phyloP scores from a whole-genome alignment of 2,329 filamentous ascomycete genomes.

The Penicillium sp. region DNA sequence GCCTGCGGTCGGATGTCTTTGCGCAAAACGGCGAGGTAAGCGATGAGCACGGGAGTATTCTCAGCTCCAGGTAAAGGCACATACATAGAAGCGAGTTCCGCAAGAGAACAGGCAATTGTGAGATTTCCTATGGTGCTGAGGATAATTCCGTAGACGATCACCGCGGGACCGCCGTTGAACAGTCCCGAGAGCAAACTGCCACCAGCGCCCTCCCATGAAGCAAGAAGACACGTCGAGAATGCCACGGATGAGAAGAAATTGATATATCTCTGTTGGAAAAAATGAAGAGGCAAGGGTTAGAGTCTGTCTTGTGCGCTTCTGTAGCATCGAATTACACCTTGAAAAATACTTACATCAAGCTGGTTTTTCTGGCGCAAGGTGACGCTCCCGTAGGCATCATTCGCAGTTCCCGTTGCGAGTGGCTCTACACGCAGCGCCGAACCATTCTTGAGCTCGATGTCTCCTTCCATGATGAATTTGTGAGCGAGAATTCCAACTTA shows the following conservation, averaged over 20 bases:
- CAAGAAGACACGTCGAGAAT: constrained; percentile 34
- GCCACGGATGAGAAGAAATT: constrained; percentile 33
- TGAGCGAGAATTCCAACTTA: not conserved
- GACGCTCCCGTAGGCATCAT: constrained; percentile 5
- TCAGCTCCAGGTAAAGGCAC: not conserved
- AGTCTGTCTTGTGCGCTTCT: not conserved
- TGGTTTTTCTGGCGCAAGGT: constrained; percentile 8
- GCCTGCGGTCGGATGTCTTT: constrained; percentile 19
- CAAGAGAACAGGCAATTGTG: constrained; percentile 31
- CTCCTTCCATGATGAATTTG: constrained; percentile 7
- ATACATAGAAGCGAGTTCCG: constrained; percentile 36
- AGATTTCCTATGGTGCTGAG: constrained; percentile 30
- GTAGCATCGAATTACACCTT: not conserved
- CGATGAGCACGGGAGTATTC: not conserved
- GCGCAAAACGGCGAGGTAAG: not conserved
- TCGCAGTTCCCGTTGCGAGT: constrained; percentile 1
- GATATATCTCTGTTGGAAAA: constrained; percentile 17
- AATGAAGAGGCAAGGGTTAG: not conserved
- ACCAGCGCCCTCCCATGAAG: constrained; percentile 34
- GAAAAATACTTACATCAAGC: constrained; percentile 4
- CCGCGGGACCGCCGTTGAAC: constrained; percentile 30
- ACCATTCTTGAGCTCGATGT: constrained; percentile 8
- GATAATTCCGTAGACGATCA: constrained; percentile 31
- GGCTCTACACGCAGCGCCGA: constrained; percentile 5
- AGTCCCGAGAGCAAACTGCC: constrained; percentile 22